Evolutionary conservation across 306 rosid genomes (phyloP), one percentile per base, ranked within the genome.

Genomic region (Fragaria vesca): DNA sequence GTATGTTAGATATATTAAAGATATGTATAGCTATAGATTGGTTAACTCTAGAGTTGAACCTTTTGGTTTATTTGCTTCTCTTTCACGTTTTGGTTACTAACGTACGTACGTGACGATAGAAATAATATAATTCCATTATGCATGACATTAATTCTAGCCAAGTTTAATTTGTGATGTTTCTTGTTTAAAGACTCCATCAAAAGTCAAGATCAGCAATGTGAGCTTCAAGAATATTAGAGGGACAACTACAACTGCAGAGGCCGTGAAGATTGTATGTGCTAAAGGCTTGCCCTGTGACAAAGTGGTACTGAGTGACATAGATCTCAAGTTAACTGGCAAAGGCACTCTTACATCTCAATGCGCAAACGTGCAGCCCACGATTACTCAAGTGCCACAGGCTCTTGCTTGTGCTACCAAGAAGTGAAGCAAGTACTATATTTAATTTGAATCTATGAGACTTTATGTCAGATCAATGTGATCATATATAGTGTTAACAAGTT

Each of bases 191-290:
- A 0, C 1, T 80, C 81, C 89, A 15, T 86, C 88, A 5, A 80
- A 71, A 40, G 66, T 88, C 8, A 87, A 81, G 84, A 78, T 90
- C 46, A 87, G 81, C 74, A 75, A 83, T 5, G 83, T 32, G 36
- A 32, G 36, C 36, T 32, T 32, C 36, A 32, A 32, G 4, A 32
- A 32, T 4, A 32, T 32, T 86, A 62, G 0, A 45, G 90, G 88
- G 0, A 87, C 84, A 4, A 51, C 85, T 10, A 4, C 60, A 3
- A 71, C 72, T 4, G 70, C 72, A 16, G 46, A 71, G 5, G 90
- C 85, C 4, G 78, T 90, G n/a, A 36, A 50, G 38, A 79, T 90
- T 40, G 21, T 63, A 4, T 90, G 94, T 18, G 86, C 91, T 36
- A 47, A 6, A 0, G 69, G 54, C 1, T 46, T 46, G 50, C 90